Percentiles rank a stretch among this genome's conserved stretches.
Evolutionary conservation across 257 asterid genomes (phyloP).

Genomic region (Solanum bulbocastanum): DNA sequence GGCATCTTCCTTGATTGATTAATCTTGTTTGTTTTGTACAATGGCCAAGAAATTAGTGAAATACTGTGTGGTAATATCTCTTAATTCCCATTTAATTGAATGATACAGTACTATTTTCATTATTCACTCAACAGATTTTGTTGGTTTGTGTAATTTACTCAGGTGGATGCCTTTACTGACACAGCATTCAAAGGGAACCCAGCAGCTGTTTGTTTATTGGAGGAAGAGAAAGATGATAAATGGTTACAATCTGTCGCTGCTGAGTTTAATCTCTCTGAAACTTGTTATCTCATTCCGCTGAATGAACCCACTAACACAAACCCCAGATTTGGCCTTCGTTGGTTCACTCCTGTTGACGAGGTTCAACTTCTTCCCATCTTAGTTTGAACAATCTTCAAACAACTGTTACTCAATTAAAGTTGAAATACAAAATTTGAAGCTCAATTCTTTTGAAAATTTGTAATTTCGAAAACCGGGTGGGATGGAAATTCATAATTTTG

Average conservation of each 20-base stretch:
- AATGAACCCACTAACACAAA: conserved; percentile 5
- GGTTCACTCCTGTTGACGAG: conserved; percentile 95
- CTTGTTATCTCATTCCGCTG: conserved; percentile 53
- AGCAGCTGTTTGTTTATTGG: conserved; percentile 80
- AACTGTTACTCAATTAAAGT: neutral
- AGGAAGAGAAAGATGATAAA: conserved; percentile 55
- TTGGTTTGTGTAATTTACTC: neutral
- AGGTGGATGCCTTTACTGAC: conserved; percentile 84
- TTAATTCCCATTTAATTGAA: neutral
- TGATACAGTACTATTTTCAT: neutral
- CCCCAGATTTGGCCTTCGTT: conserved; percentile 63
- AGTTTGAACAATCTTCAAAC: neutral
- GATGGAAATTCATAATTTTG: no score
- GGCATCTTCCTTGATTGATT: neutral
- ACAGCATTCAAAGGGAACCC: conserved; percentile 90
- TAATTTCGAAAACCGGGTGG: neutral
- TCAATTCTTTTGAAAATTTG: neutral
- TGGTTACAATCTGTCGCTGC: conserved; percentile 88
- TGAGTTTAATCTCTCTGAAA: conserved; percentile 70
- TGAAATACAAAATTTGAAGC: neutral
- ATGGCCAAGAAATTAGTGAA: conserved; percentile 50
- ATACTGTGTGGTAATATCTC: conserved; percentile 47
- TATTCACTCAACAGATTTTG: neutral
- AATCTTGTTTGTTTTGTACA: neutral
- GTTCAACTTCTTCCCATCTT: conserved; percentile 1